These are phyloP conservation scores for Rugonectria rugulosa DNA, from an alignment of 2,329 filamentous ascomycete species.

Conservation along the genomic window DNA sequence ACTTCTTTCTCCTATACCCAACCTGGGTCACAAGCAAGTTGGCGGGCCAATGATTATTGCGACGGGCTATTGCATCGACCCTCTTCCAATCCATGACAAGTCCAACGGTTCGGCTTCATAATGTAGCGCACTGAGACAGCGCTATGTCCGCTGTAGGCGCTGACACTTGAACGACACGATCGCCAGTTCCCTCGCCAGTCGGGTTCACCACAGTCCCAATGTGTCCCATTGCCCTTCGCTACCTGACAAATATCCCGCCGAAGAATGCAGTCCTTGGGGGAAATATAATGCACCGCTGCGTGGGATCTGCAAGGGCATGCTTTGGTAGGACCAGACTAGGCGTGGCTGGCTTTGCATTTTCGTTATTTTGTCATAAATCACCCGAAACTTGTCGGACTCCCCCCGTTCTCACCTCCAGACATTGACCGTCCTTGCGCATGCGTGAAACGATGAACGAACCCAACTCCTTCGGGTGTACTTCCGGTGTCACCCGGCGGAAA, in stretches of 20 bases:
- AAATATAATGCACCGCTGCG: background rate
- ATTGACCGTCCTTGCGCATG: too few relatives aligned
- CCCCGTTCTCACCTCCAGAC: too few relatives aligned
- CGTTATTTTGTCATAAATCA: too few relatives aligned
- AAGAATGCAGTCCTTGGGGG: background rate
- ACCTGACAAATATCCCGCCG: background rate
- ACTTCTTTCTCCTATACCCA: too few relatives aligned
- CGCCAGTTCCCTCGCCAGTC: background rate
- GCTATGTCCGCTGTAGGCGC: constrained; percentile 1
- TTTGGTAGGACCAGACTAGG: background rate
- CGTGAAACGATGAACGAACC: too few relatives aligned
- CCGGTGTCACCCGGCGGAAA: background rate
- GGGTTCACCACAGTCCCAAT: background rate
- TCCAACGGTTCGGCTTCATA: constrained; percentile 2
- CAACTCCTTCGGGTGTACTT: background rate
- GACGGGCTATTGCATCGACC: background rate
- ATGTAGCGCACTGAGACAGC: constrained; percentile 5
- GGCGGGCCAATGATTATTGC: too few relatives aligned
- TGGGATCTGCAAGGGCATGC: background rate
- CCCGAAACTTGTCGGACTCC: background rate
- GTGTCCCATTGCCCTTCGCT: background rate
- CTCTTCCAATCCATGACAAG: background rate
- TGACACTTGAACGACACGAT: background rate
- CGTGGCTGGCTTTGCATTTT: too few relatives aligned
- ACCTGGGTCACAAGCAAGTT: too few relatives aligned